Conservation (phyloP, 805 yeast genomes). For the Candida cerambycidarum region DNA sequence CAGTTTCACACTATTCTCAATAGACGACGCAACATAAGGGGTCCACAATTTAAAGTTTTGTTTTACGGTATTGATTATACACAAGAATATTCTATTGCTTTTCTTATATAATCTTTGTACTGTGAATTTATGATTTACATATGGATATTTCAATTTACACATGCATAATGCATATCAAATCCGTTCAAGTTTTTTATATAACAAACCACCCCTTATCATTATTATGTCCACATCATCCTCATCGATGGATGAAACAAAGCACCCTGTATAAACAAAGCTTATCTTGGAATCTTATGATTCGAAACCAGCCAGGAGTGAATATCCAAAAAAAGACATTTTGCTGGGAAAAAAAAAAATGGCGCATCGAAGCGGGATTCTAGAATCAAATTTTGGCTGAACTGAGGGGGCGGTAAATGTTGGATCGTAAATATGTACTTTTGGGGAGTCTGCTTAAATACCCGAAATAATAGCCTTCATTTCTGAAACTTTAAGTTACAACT, state of each 20-base stretch:
- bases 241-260: no score
- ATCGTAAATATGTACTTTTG: conserved; percentile 6
- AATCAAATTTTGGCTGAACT: background rate
- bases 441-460: conserved; percentile 1
- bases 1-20: background rate
- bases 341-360: conserved; percentile 1
- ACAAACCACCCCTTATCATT: no score
- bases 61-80: conserved; percentile 3
- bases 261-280: background rate
- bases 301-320: background rate
- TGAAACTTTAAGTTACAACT: background rate
- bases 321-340: background rate
- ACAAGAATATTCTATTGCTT: conserved; percentile 4
- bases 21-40: conserved; percentile 2
- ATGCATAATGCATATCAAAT: conserved; percentile 1
- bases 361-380: conserved; percentile 1
- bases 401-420: background rate
- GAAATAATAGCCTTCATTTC: conserved; percentile 2
- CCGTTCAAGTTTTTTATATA: background rate
- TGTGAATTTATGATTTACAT: conserved; percentile 1
- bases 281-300: background rate
- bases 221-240: no score
- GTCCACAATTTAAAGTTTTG: conserved; percentile 1
- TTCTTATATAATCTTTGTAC: conserved; percentile 4
- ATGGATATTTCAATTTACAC: background rate